Percentiles rank a stretch among this genome's conserved stretches.
Evolutionary conservation across 2,329 filamentous ascomycete genomes (phyloP).

Genomic region (Westerdykella sp.): DNA sequence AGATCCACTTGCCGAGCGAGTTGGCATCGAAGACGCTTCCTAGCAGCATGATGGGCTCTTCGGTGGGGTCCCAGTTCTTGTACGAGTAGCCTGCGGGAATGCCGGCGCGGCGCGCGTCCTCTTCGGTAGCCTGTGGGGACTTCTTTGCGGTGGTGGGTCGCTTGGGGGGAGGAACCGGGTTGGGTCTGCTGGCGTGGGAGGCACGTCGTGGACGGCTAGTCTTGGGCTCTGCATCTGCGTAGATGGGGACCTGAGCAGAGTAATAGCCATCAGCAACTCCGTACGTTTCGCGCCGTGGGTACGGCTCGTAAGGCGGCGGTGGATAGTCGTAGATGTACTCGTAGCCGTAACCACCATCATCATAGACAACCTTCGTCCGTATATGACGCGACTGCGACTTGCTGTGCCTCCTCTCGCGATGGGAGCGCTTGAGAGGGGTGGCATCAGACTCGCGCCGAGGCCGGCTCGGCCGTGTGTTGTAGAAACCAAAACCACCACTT

Average conservation of each 20-base stretch:
- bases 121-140: conserved; percentile 52
- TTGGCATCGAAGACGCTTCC: conserved; percentile 97
- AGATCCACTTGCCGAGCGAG: conserved; percentile 97
- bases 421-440: conserved; percentile 35
- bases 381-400: conserved; percentile 50
- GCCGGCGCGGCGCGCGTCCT: conserved; percentile 56
- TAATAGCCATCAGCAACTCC: conserved; percentile 50
- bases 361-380: conserved; percentile 52
- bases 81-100: conserved; percentile 88
- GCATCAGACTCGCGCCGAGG: conserved; percentile 35
- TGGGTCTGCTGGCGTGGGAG: conserved; percentile 46
- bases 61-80: conserved; percentile 96
- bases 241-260: conserved; percentile 46
- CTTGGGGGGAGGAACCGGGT: conserved; percentile 36
- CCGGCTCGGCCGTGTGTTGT: conserved; percentile 40
- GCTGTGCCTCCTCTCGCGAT: conserved; percentile 44
- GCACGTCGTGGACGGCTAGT: conserved; percentile 49
- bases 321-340: conserved; percentile 42
- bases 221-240: conserved; percentile 38
- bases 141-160: conserved; percentile 32
- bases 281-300: conserved; percentile 49
- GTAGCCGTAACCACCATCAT: conserved; percentile 39
- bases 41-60: conserved; percentile 87
- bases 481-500: conserved; percentile 50
- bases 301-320: conserved; percentile 46